Evolutionary conservation across 164 flowering plant genomes (phyloP).

Genomic region (Stephania japonica): DNA sequence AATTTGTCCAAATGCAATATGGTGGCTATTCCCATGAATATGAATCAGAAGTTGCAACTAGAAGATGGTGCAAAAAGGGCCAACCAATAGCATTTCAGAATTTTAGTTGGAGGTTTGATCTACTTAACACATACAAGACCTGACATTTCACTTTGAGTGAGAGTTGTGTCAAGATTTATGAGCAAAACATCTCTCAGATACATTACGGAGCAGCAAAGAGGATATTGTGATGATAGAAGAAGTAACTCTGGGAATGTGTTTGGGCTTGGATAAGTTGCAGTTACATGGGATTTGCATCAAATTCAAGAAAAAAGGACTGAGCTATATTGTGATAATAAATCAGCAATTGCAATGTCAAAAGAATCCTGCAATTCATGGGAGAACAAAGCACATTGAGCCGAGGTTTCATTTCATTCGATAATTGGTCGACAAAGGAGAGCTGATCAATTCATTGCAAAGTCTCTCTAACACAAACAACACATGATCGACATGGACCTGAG

Average conservation of each 20-base stretch:
- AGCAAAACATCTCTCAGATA: constrained; percentile 7
- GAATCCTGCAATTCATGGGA: too few species aligned
- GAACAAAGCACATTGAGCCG: too few species aligned
- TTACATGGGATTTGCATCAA: not conserved
- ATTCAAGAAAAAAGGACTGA: not conserved
- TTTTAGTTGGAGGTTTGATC: constrained; percentile 14
- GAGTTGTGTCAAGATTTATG: constrained; percentile 12
- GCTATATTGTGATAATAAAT: too few species aligned
- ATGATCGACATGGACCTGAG: too few species aligned
- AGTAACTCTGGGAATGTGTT: not conserved
- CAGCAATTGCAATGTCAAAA: too few species aligned
- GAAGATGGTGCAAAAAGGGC: not conserved
- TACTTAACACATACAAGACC: constrained; percentile 10
- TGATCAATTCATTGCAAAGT: too few species aligned
- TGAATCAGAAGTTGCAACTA: not conserved
- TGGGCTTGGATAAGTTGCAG: too few species aligned
- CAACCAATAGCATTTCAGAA: constrained; percentile 8
- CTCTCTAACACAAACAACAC: too few species aligned
- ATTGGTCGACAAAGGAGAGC: too few species aligned
- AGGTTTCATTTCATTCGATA: too few species aligned
- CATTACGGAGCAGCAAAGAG: constrained; percentile 13
- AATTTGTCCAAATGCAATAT: constrained; percentile 4
- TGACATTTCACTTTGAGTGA: constrained; percentile 11
- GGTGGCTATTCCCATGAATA: not conserved
- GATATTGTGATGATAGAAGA: constrained; percentile 5